These are phyloP conservation scores for Wallacemonas collosoma DNA, from an alignment of 208 protist species.

Conservation along the genomic window DNA sequence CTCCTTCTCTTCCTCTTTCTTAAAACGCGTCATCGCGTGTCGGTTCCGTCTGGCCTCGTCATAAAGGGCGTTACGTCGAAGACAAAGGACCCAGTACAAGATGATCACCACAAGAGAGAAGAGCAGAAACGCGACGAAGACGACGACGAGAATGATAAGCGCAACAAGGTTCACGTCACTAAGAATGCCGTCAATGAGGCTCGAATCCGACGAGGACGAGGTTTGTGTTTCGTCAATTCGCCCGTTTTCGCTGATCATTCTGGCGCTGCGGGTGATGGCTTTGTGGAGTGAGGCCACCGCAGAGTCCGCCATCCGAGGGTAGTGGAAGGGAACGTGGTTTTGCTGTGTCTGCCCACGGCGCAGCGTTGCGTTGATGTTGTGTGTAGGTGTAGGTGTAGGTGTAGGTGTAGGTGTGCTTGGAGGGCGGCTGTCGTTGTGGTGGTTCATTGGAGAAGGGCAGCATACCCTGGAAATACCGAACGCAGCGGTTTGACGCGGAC, in stretches of 20 bases:
- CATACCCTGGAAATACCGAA: too few relatives aligned
- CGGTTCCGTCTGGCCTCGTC: slow-evolving; percentile 10
- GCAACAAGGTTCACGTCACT: slow-evolving; percentile 1
- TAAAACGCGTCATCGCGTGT: background rate
- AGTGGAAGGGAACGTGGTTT: background rate
- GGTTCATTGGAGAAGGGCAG: too few relatives aligned
- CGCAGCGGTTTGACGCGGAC: too few relatives aligned
- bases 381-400: too few relatives aligned
- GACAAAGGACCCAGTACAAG: slow-evolving; percentile 13
- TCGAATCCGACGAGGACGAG: background rate
- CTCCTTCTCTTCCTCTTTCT: slow-evolving; percentile 7
- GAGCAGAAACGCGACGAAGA: slow-evolving; percentile 12
- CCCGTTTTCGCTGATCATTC: background rate
- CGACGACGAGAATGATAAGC: slow-evolving; percentile 13
- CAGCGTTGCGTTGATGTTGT: too few relatives aligned
- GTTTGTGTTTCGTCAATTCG: background rate
- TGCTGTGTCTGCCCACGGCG: too few relatives aligned
- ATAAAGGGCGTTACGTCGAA: slow-evolving; percentile 1
- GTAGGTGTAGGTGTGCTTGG: too few relatives aligned
- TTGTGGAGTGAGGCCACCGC: background rate
- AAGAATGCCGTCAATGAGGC: slow-evolving; percentile 15
- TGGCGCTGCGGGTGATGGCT: background rate
- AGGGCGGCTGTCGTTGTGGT: too few relatives aligned
- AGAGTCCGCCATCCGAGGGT: background rate
- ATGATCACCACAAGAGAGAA: background rate